Evolutionary conservation across 257 asterid species (phyloP), one percentile per base, ranked within the genome.

Genomic region (Jacaranda copaia): DNA sequence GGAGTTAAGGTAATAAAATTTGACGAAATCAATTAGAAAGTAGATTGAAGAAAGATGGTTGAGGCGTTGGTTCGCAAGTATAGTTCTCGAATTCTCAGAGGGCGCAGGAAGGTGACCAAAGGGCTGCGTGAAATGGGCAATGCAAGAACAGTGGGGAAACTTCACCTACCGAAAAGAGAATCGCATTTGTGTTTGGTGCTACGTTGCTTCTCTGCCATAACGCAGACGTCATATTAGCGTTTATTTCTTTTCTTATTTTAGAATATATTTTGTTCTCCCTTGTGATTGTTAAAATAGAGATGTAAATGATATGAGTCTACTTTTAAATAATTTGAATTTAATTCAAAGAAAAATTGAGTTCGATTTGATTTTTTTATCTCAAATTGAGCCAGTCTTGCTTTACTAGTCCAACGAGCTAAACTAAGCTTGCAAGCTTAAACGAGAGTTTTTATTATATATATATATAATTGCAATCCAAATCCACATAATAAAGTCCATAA

Each of bases 81-180:
- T 32, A 71, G 53, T 72, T 84, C 73, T 58, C 67, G 80, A 75
- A 72, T 75, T 71, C 60, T 83, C 76, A 73, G 80, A 18, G 51
- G 55, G 72, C 25, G 48, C 42, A 64, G 65, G 43, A 72, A 75
- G 53, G 62, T 63, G 79, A 58, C 72, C 68, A 32, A 39, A 76
- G 63, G 68, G 56, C 56, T 14, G 38, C 59, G 55, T 18, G 77
- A 70, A 73, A 19, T 15, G 14, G 48, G 55, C 45, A 8, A 57
- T 25, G 63, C 60, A 48, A 73, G 57, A 32, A 59, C 25, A 25
- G 57, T 57, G 39, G 53, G 59, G 16, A 64, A 79, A 49, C 80
- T 76, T 80, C 76, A 81, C 86, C 86, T 79, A 76, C 84, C 73
- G 69, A 51, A 81, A 73, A 14, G 72, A 46, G 52, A 80, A 61